phyloP scores from a whole-genome alignment of 495 filamentous ascomycete species.

The Hypoxylon perforatum region DNA sequence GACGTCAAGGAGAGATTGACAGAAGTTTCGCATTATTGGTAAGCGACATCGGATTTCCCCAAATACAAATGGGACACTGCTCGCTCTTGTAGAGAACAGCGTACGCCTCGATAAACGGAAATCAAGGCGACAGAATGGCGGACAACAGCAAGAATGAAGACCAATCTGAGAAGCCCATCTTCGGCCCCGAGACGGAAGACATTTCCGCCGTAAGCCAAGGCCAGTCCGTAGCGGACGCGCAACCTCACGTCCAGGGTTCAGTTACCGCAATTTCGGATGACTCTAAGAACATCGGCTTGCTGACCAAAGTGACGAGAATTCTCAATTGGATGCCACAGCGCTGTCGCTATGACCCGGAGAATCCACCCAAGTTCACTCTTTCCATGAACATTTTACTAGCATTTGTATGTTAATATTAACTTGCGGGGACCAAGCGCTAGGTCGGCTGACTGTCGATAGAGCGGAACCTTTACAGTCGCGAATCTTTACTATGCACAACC shows the following conservation, averaged over 20 bases:
- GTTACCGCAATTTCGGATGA: not conserved
- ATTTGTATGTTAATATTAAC: conserved; percentile 46
- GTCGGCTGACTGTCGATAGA: conserved; percentile 37
- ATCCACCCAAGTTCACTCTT: conserved; percentile 45
- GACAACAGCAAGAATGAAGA: conserved; percentile 9
- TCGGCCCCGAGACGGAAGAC: conserved; percentile 5
- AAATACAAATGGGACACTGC: not conserved
- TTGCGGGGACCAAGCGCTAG: too few relatives aligned
- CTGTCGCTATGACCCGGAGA: conserved; percentile 47
- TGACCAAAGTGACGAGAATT: conserved; percentile 17
- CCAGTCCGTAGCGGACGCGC: not conserved
- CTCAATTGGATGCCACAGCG: conserved; percentile 46
- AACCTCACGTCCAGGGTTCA: not conserved
- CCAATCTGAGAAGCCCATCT: conserved; percentile 17
- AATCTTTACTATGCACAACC: conserved; percentile 82
- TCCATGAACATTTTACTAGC: conserved; percentile 45
- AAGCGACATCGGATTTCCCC: conserved; percentile 36
- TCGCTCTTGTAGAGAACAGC: not conserved
- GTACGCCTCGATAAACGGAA: not conserved
- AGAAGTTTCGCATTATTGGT: not conserved
- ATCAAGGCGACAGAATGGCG: conserved; percentile 2
- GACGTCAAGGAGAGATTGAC: not conserved
- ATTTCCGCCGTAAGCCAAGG: conserved; percentile 12
- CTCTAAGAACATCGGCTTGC: not conserved
- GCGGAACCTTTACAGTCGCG: conserved; percentile 66